Percentiles rank a stretch among this genome's conserved stretches.
phyloP scores from a whole-genome alignment of 768 basidiomycete species.

The Rhodotorula babjevae region DNA sequence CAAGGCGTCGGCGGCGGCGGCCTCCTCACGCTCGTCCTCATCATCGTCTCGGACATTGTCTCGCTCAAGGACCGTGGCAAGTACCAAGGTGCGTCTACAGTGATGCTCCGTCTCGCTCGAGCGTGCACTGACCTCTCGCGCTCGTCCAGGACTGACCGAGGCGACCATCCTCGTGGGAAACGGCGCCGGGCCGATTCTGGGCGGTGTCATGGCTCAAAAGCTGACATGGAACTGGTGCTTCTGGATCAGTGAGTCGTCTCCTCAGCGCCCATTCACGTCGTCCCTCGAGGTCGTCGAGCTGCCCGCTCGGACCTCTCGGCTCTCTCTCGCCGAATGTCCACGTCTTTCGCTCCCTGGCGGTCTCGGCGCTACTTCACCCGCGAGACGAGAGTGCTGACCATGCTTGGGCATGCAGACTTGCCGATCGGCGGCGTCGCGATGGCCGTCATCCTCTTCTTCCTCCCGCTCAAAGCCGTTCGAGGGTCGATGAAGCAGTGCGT shows the following conservation, averaged over 20 bases:
- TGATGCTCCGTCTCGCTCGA: constrained; percentile 24
- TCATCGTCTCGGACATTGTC: constrained; percentile 35
- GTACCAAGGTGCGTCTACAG: constrained; percentile 23
- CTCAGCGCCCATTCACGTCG: no score
- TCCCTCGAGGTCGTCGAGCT: no score
- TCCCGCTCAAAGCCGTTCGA: constrained; percentile 65
- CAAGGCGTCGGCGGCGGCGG: constrained; percentile 33
- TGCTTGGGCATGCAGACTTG: constrained; percentile 59
- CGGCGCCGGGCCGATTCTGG: constrained; percentile 48
- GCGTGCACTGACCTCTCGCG: constrained; percentile 45
- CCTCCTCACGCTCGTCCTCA: constrained; percentile 22
- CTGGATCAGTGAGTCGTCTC: not conserved
- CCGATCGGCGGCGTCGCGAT: constrained; percentile 59
- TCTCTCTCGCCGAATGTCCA: no score
- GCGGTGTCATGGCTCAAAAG: constrained; percentile 47
- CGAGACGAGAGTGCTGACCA: not conserved
- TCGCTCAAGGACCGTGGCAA: constrained; percentile 29
- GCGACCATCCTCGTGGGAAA: constrained; percentile 46
- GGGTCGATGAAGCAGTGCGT: constrained; percentile 54
- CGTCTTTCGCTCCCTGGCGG: no score
- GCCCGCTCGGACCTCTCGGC: no score
- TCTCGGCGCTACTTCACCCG: no score
- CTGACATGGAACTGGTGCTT: constrained; percentile 32
- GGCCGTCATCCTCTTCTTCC: constrained; percentile 57
- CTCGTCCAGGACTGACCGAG: constrained; percentile 42